Base-by-base conservation (phyloP, 805 yeast species). In the Yarrowia keelungensis region DNA sequence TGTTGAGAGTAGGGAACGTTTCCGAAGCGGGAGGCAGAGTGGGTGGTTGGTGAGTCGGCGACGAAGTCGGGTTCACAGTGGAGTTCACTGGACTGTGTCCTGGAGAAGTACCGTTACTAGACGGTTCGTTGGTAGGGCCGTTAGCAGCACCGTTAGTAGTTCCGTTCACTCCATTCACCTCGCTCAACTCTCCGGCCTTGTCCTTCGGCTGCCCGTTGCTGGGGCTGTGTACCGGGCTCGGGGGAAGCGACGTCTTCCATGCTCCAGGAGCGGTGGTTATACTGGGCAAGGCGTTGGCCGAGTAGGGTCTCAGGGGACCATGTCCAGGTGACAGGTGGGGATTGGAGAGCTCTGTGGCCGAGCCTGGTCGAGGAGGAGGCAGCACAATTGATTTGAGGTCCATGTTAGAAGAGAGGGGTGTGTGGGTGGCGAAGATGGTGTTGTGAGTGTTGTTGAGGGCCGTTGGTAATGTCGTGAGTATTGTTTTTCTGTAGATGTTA, bases 301-400 rank as follows among this genome's bases (percentile, higher is more conserved):
- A 59, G 65, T 59, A 59, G 9, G 51, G 65, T 32, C 65, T 26
- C 35, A 45, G 35, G 41, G 65, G 65, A 49, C 53, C 53, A 15
- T 49, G 53, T 22, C 41, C 51, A 3, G 65, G 65, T 4, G 65
- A 59, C 7, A 59, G 16, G 35, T 59, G 65, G 7, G 65, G 42
- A 51, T 42, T 35, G 35, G 65, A 16, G 19, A 59, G 51, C 42
- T 59, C 65, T 42, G 56, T 9, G 26, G 67, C 67, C 19, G 56
- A 47, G 16, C 56, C 67, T 22, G 67, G 67, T 19, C 67, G 45
- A 11, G 54, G 54, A 32, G 67, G 67, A 49, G 67, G 67, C 39
- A 62, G 19, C n/a, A 62, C 67, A 22, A 62, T 62, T n/a, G 67
- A 62, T 38, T 62, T 62, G 47, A 62, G 54, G 46, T 62, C 67